A percentile compares a stretch with the other conserved stretches of the same genome.
Conservation (phyloP, 148 eudicot species). For the Tetragonia tetragonoides region DNA sequence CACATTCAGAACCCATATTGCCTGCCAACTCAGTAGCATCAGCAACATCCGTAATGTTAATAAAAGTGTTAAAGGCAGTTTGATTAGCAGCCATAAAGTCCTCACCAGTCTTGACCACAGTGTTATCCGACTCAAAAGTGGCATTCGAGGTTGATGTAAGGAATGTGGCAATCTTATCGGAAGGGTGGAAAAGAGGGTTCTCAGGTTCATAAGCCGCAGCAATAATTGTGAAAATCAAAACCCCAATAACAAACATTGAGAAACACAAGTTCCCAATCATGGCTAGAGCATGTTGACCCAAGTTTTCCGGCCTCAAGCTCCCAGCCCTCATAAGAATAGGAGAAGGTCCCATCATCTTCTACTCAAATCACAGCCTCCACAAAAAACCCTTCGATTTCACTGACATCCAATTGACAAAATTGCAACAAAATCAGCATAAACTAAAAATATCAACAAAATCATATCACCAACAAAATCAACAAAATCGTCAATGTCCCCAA, state of each 20-base stretch:
- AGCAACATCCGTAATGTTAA: constrained; percentile 65
- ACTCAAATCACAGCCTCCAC: no score
- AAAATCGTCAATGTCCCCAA: not conserved
- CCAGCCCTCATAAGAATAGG: constrained; percentile 44
- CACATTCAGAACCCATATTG: constrained; percentile 42
- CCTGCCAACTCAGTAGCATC: constrained; percentile 25
- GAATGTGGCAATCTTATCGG: constrained; percentile 70
- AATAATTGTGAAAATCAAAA: constrained; percentile 72
- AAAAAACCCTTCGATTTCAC: no score
- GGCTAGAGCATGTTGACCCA: constrained; percentile 72
- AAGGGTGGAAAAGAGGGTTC: constrained; percentile 77
- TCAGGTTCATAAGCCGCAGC: constrained; percentile 85
- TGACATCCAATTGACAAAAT: no score
- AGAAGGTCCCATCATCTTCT: constrained; percentile 59
- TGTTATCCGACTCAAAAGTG: constrained; percentile 63
- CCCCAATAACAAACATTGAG: constrained; percentile 68
- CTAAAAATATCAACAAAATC: no score
- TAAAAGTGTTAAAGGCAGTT: constrained; percentile 54
- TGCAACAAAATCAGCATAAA: no score
- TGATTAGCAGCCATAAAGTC: constrained; percentile 78
- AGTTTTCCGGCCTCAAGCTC: constrained; percentile 65
- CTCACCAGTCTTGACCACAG: constrained; percentile 80
- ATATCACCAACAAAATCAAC: constrained; percentile 18
- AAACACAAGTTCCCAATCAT: constrained; percentile 79
- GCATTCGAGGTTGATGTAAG: constrained; percentile 69